phyloP scores from a whole-genome alignment of 106 monocot species.

The Allium sativum region DNA sequence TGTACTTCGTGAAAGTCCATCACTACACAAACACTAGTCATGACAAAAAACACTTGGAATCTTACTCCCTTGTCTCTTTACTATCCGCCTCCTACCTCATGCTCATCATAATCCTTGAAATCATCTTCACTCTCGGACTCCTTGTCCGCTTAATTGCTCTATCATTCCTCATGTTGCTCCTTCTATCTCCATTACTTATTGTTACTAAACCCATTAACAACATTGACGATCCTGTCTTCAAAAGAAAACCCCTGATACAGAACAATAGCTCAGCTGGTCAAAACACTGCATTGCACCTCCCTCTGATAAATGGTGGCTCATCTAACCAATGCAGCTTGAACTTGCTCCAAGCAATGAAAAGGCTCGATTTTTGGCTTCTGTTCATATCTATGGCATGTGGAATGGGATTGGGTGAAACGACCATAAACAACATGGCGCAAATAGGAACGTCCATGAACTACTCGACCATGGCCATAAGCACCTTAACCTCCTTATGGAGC shows the following conservation, averaged over 20 bases:
- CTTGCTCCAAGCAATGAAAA: conserved; percentile 42
- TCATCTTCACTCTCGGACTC: conserved; percentile 20
- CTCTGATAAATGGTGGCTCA: no score
- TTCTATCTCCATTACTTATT: conserved; percentile 38
- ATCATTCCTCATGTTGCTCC: conserved; percentile 42
- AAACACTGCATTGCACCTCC: no score
- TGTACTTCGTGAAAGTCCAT: conserved; percentile 48
- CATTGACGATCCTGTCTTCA: conserved; percentile 10
- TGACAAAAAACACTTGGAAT: conserved; percentile 47
- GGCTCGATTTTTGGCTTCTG: conserved; percentile 70
- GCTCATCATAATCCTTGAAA: conserved; percentile 63
- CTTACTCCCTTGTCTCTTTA: conserved; percentile 57
- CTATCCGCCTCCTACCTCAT: conserved; percentile 63
- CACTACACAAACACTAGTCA: conserved; percentile 14
- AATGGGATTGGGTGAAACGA: conserved; percentile 90
- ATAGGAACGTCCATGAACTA: conserved; percentile 71
- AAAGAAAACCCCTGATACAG: conserved; percentile 10
- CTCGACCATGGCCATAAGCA: conserved; percentile 30
- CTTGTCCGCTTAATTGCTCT: conserved; percentile 13
- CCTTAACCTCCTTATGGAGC: conserved; percentile 81
- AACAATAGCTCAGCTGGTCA: not conserved
- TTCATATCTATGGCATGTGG: conserved; percentile 82
- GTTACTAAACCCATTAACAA: conserved; percentile 25
- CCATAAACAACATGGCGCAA: conserved; percentile 85
- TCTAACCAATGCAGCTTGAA: conserved; percentile 15